Evolutionary conservation across 1,139 yeast genomes (phyloP).

Genomic region (Blastobotrys malaysiensis): DNA sequence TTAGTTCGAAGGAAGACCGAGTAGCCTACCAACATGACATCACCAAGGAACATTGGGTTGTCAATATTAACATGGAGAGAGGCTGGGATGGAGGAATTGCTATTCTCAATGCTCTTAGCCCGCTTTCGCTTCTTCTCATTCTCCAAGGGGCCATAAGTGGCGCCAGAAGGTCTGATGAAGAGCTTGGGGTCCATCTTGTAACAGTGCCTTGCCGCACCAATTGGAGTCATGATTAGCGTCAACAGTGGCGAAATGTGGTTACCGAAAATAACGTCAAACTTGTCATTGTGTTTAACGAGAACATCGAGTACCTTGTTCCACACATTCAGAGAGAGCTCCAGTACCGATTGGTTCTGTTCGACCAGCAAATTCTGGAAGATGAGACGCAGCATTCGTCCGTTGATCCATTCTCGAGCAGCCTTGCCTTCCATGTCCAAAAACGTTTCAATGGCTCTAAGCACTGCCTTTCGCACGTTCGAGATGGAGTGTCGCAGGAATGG

Average conservation of each 20-base stretch:
- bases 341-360: slow-evolving; percentile 77
- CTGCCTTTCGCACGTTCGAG: slow-evolving; percentile 85
- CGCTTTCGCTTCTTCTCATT: slow-evolving; percentile 29
- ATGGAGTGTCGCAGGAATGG: slow-evolving; percentile 95
- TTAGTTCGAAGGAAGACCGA: slow-evolving; percentile 73
- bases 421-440: slow-evolving; percentile 61
- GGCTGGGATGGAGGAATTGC: slow-evolving; percentile 1
- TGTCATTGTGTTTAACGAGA: slow-evolving; percentile 33
- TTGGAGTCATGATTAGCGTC: slow-evolving; percentile 80
- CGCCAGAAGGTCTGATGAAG: slow-evolving; percentile 78
- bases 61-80: slow-evolving; percentile 63
- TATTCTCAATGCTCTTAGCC: not conserved
- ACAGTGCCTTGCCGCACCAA: slow-evolving; percentile 86
- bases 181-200: slow-evolving; percentile 74
- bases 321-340: slow-evolving; percentile 57
- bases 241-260: slow-evolving; percentile 59
- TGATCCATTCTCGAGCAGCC: slow-evolving; percentile 62
- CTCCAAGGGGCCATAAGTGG: slow-evolving; percentile 34
- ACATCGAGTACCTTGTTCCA: slow-evolving; percentile 55
- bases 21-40: slow-evolving; percentile 75
- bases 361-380: slow-evolving; percentile 81
- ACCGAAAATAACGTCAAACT: slow-evolving; percentile 22
- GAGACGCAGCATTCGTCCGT: slow-evolving; percentile 63
- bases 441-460: slow-evolving; percentile 71
- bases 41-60: slow-evolving; percentile 89